These are phyloP conservation scores for Pseudogymnoascus sp. DNA, from an alignment of 2,329 filamentous ascomycete species.

Conservation along the genomic window DNA sequence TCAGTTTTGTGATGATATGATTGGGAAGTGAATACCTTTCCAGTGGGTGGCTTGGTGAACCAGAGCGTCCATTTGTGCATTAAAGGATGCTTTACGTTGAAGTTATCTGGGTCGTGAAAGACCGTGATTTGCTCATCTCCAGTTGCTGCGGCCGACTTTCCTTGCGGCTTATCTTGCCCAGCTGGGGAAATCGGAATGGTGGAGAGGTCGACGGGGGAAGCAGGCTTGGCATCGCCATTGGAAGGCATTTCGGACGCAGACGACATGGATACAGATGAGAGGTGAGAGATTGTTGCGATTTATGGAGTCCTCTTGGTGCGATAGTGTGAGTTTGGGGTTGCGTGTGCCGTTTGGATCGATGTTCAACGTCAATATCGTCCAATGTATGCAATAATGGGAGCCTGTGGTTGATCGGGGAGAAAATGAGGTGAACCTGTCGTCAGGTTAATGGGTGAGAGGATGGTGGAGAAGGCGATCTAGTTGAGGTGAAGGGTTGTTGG, in stretches of 20 bases:
- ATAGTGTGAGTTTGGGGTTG: conserved; percentile 12
- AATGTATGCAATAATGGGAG: not conserved
- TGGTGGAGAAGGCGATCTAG: not conserved
- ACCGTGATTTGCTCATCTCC: conserved; percentile 72
- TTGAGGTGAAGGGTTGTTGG: not conserved
- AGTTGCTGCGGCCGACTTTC: conserved; percentile 35
- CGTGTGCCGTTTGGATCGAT: conserved; percentile 7
- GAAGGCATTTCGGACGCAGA: conserved; percentile 20
- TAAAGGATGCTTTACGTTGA: conserved; percentile 98
- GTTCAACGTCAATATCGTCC: not conserved
- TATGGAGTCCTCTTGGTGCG: not conserved
- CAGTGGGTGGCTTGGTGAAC: conserved; percentile 97
- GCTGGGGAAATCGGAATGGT: conserved; percentile 61
- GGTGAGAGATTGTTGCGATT: not conserved
- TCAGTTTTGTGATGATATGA: not conserved
- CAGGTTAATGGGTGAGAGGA: not conserved
- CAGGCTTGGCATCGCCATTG: conserved; percentile 17
- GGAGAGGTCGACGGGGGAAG: conserved; percentile 56
- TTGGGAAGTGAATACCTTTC: conserved; percentile 58
- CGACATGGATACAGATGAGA: conserved; percentile 19
- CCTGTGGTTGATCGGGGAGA: not conserved
- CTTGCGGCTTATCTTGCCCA: conserved; percentile 47
- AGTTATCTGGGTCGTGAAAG: conserved; percentile 97
- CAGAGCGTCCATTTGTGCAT: conserved; percentile 98
- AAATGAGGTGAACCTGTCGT: not conserved